Evolutionary conservation across 352 stramenopile genomes (phyloP).

Genomic region (Phytophthora agathidicida): DNA sequence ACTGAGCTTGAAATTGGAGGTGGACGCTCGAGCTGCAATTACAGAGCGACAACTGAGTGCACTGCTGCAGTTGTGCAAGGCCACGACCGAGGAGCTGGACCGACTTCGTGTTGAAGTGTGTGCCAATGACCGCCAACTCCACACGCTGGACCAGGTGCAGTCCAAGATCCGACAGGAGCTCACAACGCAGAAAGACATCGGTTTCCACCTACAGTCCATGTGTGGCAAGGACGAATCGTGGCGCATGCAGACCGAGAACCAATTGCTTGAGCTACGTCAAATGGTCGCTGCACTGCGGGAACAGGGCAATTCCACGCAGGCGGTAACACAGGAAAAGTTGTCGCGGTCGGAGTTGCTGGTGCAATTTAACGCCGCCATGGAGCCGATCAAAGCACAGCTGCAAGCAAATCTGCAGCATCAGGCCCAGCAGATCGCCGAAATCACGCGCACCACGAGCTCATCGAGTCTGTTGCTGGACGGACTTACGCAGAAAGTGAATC

Average conservation of each 20-base stretch:
- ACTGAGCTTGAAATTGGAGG: conserved; percentile 82
- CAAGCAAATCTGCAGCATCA: conserved; percentile 80
- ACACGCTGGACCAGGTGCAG: conserved; percentile 80
- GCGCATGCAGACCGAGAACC: conserved; percentile 85
- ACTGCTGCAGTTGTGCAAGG: conserved; percentile 75
- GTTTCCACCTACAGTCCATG: conserved; percentile 81
- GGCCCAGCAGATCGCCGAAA: conserved; percentile 72
- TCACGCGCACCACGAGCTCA: conserved; percentile 62
- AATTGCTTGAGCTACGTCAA: conserved; percentile 78
- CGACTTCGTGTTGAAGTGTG: conserved; percentile 72
- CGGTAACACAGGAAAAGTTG: conserved; percentile 73
- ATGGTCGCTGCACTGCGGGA: conserved; percentile 73
- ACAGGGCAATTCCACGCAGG: conserved; percentile 69
- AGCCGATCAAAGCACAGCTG: conserved; percentile 80
- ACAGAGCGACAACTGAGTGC: conserved; percentile 80
- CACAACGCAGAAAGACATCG: conserved; percentile 83
- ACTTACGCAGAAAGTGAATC: conserved; percentile 71
- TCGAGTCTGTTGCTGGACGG: conserved; percentile 64
- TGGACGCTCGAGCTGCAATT: conserved; percentile 77
- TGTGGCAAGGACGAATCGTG: conserved; percentile 88
- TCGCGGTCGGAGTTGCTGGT: conserved; percentile 74
- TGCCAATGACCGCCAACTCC: conserved; percentile 73
- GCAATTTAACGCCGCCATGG: conserved; percentile 83
- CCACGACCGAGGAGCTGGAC: conserved; percentile 76
- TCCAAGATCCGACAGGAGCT: conserved; percentile 79